Conservation (phyloP, 192 early-diverging fungal genomes). For the Lobosporangium transversale region DNA sequence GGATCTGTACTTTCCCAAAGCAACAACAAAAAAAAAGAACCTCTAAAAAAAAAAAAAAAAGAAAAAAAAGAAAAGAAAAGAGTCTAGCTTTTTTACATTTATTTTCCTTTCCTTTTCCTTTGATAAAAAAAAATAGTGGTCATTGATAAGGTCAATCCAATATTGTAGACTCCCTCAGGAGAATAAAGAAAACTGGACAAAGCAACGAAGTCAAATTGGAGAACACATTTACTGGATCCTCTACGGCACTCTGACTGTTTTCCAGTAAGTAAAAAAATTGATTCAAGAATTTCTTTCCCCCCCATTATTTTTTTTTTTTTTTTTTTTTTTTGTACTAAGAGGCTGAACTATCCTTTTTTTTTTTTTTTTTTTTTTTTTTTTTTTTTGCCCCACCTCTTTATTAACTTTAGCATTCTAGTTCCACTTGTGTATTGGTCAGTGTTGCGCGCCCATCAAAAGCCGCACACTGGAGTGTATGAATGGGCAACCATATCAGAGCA, state of each 20-base stretch:
- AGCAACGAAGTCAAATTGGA: not conserved
- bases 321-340: not conserved
- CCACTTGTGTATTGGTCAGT: conserved; percentile 17
- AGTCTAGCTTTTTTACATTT: not conserved
- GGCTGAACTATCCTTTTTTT: not conserved
- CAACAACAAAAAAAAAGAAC: no score
- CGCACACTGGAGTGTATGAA: conserved; percentile 13
- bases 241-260: conserved; percentile 11
- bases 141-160: conserved; percentile 24
- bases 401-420: conserved; percentile 3
- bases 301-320: not conserved
- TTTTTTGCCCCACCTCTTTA: not conserved
- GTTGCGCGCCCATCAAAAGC: not conserved
- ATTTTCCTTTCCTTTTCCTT: not conserved
- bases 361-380: not conserved
- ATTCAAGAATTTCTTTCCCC: no score
- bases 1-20: no score
- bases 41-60: not conserved
- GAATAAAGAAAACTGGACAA: conserved; percentile 1
- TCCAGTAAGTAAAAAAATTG: conserved; percentile 7
- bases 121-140: conserved; percentile 4
- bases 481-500: conserved; percentile 27
- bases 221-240: conserved; percentile 19
- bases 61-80: not conserved
- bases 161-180: conserved; percentile 5